phyloP scores from a whole-genome alignment of 108 stramenopile genomes.

The Epipyxis sp. region DNA sequence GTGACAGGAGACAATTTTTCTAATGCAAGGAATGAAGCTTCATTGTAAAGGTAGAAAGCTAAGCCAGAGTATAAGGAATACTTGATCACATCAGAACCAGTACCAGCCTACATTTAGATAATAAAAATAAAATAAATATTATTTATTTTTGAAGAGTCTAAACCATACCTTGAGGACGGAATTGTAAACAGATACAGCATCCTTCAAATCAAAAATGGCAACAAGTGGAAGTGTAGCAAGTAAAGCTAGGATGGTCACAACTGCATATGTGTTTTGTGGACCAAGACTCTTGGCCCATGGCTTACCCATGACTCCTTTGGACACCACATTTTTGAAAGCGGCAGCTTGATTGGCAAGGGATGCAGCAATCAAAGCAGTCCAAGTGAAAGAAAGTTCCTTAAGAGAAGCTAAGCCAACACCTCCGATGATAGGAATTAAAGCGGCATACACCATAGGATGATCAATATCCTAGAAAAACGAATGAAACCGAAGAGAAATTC shows the following conservation, averaged over 20 bases:
- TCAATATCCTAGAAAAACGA: conserved; percentile 25
- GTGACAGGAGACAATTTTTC: conserved; percentile 38
- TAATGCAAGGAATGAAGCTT: not conserved
- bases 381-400: conserved; percentile 63
- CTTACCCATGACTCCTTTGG: conserved; percentile 67
- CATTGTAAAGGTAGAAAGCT: conserved; percentile 27
- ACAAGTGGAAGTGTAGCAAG: conserved; percentile 69
- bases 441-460: conserved; percentile 63
- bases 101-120: too few relatives aligned
- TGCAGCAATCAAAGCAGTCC: conserved; percentile 78
- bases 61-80: conserved; percentile 18
- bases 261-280: conserved; percentile 80
- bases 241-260: conserved; percentile 73
- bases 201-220: conserved; percentile 74
- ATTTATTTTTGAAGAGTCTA: too few relatives aligned
- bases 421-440: conserved; percentile 77
- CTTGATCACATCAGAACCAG: not conserved
- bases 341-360: conserved; percentile 83
- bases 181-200: conserved; percentile 67
- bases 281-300: conserved; percentile 34
- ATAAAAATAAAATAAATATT: too few relatives aligned
- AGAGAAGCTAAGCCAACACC: conserved; percentile 83
- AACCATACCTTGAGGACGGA: conserved; percentile 71
- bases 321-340: conserved; percentile 78
- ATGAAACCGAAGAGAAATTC: too few relatives aligned